Evolutionary conservation across 352 stramenopile species (phyloP).

Genomic region (Lagenidium sp.): DNA sequence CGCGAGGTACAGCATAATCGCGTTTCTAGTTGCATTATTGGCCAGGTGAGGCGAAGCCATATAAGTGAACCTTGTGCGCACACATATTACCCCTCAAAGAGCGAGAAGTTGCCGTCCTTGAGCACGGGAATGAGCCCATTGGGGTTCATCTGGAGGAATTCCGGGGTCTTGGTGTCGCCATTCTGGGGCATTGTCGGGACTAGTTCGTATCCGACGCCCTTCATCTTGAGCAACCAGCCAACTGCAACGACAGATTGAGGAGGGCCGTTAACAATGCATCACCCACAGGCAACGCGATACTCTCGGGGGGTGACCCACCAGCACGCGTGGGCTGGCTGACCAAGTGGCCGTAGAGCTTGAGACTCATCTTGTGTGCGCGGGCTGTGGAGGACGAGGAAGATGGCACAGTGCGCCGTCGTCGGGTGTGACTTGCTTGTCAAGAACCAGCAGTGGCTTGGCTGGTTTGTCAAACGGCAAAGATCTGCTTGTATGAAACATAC

Average conservation of each 20-base stretch:
- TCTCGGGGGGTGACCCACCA: not conserved
- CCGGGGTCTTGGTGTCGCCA: not conserved
- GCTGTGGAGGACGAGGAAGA: not conserved
- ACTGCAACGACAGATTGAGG: constrained; percentile 10
- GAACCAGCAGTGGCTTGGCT: no score
- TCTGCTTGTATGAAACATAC: no score
- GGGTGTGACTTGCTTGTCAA: no score
- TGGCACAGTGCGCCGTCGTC: constrained; percentile 13
- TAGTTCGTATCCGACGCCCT: constrained; percentile 30
- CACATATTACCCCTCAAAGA: constrained; percentile 50
- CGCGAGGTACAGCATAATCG: constrained; percentile 42
- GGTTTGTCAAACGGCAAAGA: no score
- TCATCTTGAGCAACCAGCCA: constrained; percentile 36
- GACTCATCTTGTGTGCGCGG: constrained; percentile 5
- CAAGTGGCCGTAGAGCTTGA: constrained; percentile 12
- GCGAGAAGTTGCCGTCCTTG: constrained; percentile 41
- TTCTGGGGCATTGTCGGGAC: constrained; percentile 7
- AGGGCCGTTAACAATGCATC: no score
- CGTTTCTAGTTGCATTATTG: no score
- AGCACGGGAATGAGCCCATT: constrained; percentile 38
- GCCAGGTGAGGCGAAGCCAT: no score
- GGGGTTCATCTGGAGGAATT: constrained; percentile 44
- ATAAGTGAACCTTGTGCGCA: no score
- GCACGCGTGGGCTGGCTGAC: constrained; percentile 14
- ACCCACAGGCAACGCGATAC: no score